Conservation (phyloP, 306 rosid species). For the Vigna angularis region DNA sequence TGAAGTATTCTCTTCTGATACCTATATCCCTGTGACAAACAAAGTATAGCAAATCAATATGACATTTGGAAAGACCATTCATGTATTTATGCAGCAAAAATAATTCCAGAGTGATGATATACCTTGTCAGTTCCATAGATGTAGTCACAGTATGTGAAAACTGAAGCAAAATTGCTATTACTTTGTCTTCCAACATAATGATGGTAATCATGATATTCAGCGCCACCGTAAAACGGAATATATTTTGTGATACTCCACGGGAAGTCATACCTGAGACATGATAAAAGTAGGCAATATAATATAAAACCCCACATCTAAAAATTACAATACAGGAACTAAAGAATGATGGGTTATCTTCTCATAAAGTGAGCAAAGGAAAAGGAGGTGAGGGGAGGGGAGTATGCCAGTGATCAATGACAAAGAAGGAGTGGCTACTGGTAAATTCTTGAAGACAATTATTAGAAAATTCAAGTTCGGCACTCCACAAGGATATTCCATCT, state of each 20-base stretch:
- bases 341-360: conserved; percentile 22
- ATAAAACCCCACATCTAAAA: conserved; percentile 19
- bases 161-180: conserved; percentile 96
- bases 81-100: conserved; percentile 34
- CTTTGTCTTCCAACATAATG: conserved; percentile 97
- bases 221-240: conserved; percentile 94
- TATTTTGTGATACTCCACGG: conserved; percentile 84
- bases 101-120: conserved; percentile 33
- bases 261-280: conserved; percentile 74
- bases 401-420: conserved; percentile 3
- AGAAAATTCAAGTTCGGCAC: conserved; percentile 37
- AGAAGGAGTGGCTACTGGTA: conserved; percentile 15
- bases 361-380: conserved; percentile 3
- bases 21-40: conserved; percentile 77
- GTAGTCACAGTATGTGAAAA: conserved; percentile 96
- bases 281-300: conserved; percentile 30
- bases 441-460: conserved; percentile 15
- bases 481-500: conserved; percentile 6
- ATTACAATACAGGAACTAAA: conserved; percentile 39
- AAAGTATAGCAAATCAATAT: conserved; percentile 46
- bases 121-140: conserved; percentile 99
- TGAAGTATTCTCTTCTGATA: conserved; percentile 78
- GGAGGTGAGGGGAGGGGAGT: background rate
- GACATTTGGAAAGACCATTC: conserved; percentile 33
- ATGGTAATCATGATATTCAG: conserved; percentile 96